Percentiles rank a stretch among this genome's conserved stretches.
Evolutionary conservation across 169 alveolate genomes (phyloP).

Genomic region (Plasmodium gonderi): DNA sequence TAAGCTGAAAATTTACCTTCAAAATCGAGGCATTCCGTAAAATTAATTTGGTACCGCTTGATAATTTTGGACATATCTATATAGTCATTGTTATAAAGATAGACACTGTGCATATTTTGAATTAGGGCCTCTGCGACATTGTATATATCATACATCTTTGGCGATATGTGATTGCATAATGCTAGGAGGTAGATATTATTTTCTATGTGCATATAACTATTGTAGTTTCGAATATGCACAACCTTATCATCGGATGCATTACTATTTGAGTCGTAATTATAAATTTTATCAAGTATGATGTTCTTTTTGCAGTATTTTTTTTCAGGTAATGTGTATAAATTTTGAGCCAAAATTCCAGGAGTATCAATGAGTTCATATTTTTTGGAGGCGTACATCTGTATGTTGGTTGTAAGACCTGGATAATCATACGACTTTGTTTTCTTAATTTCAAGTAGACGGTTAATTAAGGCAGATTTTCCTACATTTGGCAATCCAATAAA

Average conservation of each 20-base stretch:
- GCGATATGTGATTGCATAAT: slow-evolving; percentile 67
- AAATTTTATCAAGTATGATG: slow-evolving; percentile 29
- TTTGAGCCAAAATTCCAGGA: slow-evolving; percentile 84
- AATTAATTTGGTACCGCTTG: slow-evolving; percentile 48
- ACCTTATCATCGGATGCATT: slow-evolving; percentile 4
- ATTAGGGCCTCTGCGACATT: slow-evolving; percentile 54
- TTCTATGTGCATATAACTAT: slow-evolving; percentile 66
- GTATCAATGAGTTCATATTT: slow-evolving; percentile 82
- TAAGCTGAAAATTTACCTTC: slow-evolving; percentile 59
- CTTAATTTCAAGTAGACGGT: slow-evolving; percentile 83
- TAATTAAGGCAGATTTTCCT: slow-evolving; percentile 87
- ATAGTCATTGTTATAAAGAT: slow-evolving; percentile 62
- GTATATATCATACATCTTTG: slow-evolving; percentile 66
- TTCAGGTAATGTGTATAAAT: slow-evolving; percentile 75
- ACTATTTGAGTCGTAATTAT: slow-evolving; percentile 13
- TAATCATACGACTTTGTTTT: slow-evolving; percentile 82
- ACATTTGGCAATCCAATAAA: slow-evolving; percentile 88
- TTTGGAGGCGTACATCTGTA: slow-evolving; percentile 74
- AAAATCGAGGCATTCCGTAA: slow-evolving; percentile 26
- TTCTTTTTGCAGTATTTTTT: slow-evolving; percentile 33
- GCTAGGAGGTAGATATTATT: slow-evolving; percentile 68
- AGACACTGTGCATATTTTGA: slow-evolving; percentile 41
- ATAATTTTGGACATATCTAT: slow-evolving; percentile 32
- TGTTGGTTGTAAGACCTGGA: slow-evolving; percentile 84
- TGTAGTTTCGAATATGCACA: slow-evolving; percentile 38